A percentile compares a stretch with the other conserved stretches of the same genome.
Conservation (phyloP, 805 yeast species). For the Candida krabiensis region DNA sequence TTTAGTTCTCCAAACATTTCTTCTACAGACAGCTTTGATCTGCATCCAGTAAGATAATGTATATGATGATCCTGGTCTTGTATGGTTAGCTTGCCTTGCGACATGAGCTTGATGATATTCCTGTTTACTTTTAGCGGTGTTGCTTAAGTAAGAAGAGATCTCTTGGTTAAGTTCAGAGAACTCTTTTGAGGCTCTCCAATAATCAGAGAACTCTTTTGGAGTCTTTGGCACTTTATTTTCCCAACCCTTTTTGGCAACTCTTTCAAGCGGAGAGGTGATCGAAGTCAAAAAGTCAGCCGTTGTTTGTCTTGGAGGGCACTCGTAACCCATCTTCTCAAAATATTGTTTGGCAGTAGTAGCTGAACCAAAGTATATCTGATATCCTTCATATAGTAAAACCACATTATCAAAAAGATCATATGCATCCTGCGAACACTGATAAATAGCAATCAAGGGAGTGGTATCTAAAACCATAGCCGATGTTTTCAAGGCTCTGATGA, state of each 20-base stretch:
- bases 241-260: slow-evolving; percentile 31
- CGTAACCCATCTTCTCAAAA: slow-evolving; percentile 45
- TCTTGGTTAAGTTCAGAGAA: slow-evolving; percentile 29
- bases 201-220: slow-evolving; percentile 37
- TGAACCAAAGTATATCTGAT: slow-evolving; percentile 42
- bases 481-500: slow-evolving; percentile 55
- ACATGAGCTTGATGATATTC: slow-evolving; percentile 39
- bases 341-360: slow-evolving; percentile 37
- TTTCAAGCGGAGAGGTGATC: slow-evolving; percentile 28
- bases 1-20: slow-evolving; percentile 49
- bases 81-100: slow-evolving; percentile 50
- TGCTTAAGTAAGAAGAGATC: slow-evolving; percentile 27
- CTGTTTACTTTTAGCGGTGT: slow-evolving; percentile 8
- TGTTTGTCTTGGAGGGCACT: slow-evolving; percentile 47
- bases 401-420: slow-evolving; percentile 46
- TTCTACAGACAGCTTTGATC: slow-evolving; percentile 41
- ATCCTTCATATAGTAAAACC: slow-evolving; percentile 42
- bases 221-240: slow-evolving; percentile 39
- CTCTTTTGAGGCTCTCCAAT: slow-evolving; percentile 37
- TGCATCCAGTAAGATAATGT: slow-evolving; percentile 52
- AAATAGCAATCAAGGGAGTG: slow-evolving; percentile 53
- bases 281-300: slow-evolving; percentile 48
- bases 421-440: slow-evolving; percentile 45
- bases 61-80: slow-evolving; percentile 49
- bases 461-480: slow-evolving; percentile 50